Evolutionary conservation across 129 eudicot species (phyloP), one percentile per base, ranked within the genome.

Genomic region (Saposhnikovia divaricata): DNA sequence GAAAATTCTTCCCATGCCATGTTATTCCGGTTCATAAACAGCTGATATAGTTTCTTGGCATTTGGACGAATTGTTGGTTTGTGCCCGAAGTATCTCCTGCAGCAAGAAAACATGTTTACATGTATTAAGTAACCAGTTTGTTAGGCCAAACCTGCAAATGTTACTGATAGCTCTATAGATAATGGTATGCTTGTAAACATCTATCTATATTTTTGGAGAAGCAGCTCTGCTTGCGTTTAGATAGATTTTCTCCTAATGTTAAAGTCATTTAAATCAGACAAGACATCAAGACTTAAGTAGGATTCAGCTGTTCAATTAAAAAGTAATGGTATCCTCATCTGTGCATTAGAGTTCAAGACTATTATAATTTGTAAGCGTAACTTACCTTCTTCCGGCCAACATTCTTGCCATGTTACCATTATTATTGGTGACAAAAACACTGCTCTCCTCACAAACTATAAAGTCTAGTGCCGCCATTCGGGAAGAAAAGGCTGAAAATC

Each of bases 371-470:
- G 40, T 48, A 55, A 75, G 4, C 4, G 15, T 12, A 82, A 37
- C 27, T 31, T 85, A 91, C 96, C 96, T 91, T 89, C 92, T 85
- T 47, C 97, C 97, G 3, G 97, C 90, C 65, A 91, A 81, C 71
- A 91, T 91, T 83, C 84, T 89, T 47, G 97, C 97, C 97, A 91
- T 91, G 86, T 91, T 91, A 25, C 97, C 97, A 23, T 91, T 91
- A 81, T 91, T 91, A 78, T 91, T 91, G 83, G 93, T 84, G 82
- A 89, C 90, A 72, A 91, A 91, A 86, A 91, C 93, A 77, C 89
- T 91, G 47, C 93, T 89, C 50, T 85, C 86, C 37, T 91, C 97
- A 80, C 89, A 91, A 48, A 91, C 97, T 21, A 88, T 86, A 80
- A 87, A 91, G 80, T 91, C 97, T 47, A 91, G 77, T 23, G 96